Evolutionary conservation across 768 basidiomycete species (phyloP).

Genomic region (Tylopilus subfusipes): DNA sequence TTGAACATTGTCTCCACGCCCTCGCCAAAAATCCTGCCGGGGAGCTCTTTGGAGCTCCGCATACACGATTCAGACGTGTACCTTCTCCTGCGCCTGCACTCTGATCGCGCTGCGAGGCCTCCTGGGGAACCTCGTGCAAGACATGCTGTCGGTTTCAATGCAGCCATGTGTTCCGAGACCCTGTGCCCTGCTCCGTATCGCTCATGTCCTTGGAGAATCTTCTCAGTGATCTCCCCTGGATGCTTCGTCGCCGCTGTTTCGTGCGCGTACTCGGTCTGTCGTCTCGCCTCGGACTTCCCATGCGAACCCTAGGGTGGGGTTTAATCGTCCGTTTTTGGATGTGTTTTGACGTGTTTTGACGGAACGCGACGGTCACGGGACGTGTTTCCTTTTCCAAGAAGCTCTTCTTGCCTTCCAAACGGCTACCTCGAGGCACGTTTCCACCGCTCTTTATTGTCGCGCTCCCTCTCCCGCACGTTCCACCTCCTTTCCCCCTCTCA

Average conservation of each 20-base stretch:
- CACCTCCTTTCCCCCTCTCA: constrained; percentile 1
- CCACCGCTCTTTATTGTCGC: constrained; percentile 23
- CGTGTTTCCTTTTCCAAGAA: constrained; percentile 31
- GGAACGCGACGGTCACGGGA: constrained; percentile 38
- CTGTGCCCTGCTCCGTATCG: constrained; percentile 11
- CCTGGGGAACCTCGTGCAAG: constrained; percentile 17
- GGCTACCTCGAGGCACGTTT: constrained; percentile 30
- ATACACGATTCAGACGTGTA: not conserved
- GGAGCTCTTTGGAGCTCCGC: not conserved
- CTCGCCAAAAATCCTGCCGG: too few species aligned
- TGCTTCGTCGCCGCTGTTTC: constrained; percentile 5
- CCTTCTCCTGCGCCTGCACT: not conserved
- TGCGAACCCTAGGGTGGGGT: constrained; percentile 23
- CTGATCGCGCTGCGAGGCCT: not conserved
- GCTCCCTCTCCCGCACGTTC: constrained; percentile 11
- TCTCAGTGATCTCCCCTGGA: not conserved
- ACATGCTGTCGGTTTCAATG: constrained; percentile 12
- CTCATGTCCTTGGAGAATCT: not conserved
- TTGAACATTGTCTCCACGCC: constrained; percentile 2
- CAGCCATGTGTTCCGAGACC: constrained; percentile 14
- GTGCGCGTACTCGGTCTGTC: too few species aligned
- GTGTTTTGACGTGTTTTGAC: constrained; percentile 24
- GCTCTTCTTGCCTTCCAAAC: constrained; percentile 23
- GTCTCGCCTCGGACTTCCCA: not conserved
- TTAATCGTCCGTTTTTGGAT: constrained; percentile 5